Conservation (phyloP, 129 eudicot species). For the Flaveria sonorensis region DNA sequence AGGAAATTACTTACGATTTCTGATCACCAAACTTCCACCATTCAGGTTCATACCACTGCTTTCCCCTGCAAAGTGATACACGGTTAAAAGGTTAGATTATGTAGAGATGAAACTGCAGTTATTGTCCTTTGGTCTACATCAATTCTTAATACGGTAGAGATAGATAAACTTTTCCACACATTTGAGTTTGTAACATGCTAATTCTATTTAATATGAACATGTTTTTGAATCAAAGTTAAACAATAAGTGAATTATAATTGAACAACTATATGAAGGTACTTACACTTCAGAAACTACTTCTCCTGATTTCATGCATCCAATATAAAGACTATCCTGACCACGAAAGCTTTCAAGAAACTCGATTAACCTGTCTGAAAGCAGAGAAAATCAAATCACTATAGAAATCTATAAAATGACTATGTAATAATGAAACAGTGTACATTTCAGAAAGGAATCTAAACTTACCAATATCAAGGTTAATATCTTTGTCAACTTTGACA, state of each 20-base stretch:
- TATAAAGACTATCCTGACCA: conserved; percentile 66
- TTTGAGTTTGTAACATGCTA: background rate
- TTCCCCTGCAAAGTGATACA: conserved; percentile 64
- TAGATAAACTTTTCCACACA: background rate
- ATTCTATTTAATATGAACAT: background rate
- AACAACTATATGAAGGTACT: conserved; percentile 18
- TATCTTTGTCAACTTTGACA: conserved; percentile 79
- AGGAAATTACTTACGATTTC: conserved; percentile 69
- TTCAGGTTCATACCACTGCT: conserved; percentile 91
- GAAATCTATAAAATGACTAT: background rate
- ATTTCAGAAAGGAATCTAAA: background rate
- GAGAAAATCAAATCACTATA: conserved; percentile 4
- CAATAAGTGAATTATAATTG: background rate
- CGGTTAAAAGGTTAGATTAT: background rate
- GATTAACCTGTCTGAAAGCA: conserved; percentile 61
- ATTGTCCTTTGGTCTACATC: background rate
- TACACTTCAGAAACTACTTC: conserved; percentile 86
- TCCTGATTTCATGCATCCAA: conserved; percentile 97
- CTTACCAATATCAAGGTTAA: conserved; percentile 80
- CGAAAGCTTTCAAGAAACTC: conserved; percentile 75
- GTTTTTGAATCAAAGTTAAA: background rate
- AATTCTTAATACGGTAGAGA: background rate
- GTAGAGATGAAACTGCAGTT: conserved; percentile 5
- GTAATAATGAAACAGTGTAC: background rate
- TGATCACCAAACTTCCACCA: conserved; percentile 99